Evolutionary conservation across 192 early-diverging fungal species (phyloP), one percentile per base, ranked within the genome.

Genomic region (Spizellomyces punctatus): DNA sequence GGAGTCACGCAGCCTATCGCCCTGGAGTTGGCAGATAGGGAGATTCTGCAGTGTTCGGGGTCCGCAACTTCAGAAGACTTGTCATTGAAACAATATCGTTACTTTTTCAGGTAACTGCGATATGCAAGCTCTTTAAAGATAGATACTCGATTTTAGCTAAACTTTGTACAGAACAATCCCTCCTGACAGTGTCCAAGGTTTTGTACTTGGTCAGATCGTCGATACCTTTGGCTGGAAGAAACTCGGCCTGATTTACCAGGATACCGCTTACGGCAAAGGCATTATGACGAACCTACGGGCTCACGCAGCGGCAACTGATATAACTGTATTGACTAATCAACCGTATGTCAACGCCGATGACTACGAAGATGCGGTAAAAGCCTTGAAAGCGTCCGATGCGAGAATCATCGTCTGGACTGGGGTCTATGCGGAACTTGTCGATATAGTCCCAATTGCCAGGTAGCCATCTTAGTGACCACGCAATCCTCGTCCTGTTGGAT

Each of bases 371-470:
- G 19, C 14, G 59, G 10, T 41, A 14, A 45, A 8, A 63, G 17
- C 8, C 8, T 42, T 19, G 19, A 57, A 21, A 66, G 64, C 49
- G 1, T 68, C 66, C 27, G 66, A 43, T 19, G 66, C 66, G 6
- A 21, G 66, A 10, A 56, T 68, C 52, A 68, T 68, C 21, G 52
- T 68, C 10, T 55, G 49, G 52, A 57, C 55, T 4, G 49, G 66
- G 22, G 27, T 58, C 6, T 22, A 52, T 5, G 5, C 6, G 12
- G 66, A 68, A 16, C 27, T 57, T 12, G 16, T 27, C 42, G 7
- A 22, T 17, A 19, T 68, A 14, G 36, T 68, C 10, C 66, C 66
- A 1, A 12, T 27, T 17, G 66, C 52, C 27, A 36, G 27, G 27
- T 36, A 36, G 3, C 27, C 27, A 36, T 36, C 27, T 36, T 36